Evolutionary conservation across 2,329 filamentous ascomycete species (phyloP).

Genomic region (Diplocarpon rosae): DNA sequence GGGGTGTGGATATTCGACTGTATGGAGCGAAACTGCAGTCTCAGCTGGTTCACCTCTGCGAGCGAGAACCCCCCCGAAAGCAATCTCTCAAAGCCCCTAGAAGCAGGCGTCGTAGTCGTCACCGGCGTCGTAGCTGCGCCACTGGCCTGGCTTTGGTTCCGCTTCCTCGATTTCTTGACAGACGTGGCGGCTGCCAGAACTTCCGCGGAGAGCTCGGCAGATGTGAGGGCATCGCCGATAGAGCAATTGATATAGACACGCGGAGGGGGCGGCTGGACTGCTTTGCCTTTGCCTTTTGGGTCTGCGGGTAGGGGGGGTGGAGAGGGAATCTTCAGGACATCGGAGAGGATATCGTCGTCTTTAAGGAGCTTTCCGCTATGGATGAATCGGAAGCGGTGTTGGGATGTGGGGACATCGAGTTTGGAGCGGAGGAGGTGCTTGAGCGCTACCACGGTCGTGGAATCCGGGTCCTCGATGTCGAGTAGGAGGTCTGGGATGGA

Average conservation of each 20-base stretch:
- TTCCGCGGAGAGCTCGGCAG: constrained; percentile 60
- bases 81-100: constrained; percentile 80
- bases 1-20: constrained; percentile 74
- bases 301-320: constrained; percentile 34
- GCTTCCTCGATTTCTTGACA: constrained; percentile 11
- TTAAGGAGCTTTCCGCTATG: constrained; percentile 78
- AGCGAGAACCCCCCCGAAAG: constrained; percentile 70
- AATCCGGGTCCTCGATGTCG: constrained; percentile 55
- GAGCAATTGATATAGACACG: constrained; percentile 89
- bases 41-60: constrained; percentile 72
- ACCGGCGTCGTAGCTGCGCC: constrained; percentile 1
- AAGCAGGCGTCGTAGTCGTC: constrained; percentile 37
- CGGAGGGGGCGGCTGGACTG: constrained; percentile 34
- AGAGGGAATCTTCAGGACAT: constrained; percentile 53
- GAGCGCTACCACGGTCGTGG: constrained; percentile 64
- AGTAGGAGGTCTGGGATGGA: constrained; percentile 75
- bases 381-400: constrained; percentile 75
- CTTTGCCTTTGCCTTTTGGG: constrained; percentile 56
- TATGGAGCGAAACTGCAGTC: constrained; percentile 80
- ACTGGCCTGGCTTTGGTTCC: constrained; percentile 5
- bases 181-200: constrained; percentile 27
- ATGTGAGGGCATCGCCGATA: constrained; percentile 64
- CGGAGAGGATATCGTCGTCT: constrained; percentile 57
- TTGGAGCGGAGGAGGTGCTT: constrained; percentile 72
- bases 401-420: constrained; percentile 49